Base-by-base conservation (phyloP, 805 yeast species). In the Saccharomycopsis fibuligera region DNA sequence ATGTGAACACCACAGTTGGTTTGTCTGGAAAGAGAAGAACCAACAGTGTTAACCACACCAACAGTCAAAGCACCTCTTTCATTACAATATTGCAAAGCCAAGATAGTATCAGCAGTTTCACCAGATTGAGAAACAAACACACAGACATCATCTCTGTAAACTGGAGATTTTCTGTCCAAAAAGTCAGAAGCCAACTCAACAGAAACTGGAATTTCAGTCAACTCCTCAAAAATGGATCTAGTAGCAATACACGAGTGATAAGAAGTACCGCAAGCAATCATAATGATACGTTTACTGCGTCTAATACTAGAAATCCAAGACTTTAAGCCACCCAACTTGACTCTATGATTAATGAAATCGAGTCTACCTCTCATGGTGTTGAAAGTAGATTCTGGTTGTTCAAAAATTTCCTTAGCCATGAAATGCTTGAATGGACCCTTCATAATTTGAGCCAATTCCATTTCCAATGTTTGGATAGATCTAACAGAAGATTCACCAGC, bases 191-290 rank as follows among this genome's bases (percentile, higher is more conserved):
- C 96, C 61, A 90, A 76, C 65, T 90, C 97, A 35, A 90, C 95
- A 39, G 86, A 71, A 5, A 89, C 96, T 5, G 97, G 97, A 53
- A 89, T 85, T 63, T 91, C 98, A 29, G 96, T 88, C 61, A 93
- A 75, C 65, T 93, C 99, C 69, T 93, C 99, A 64, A 93, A 90
- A 56, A 89, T 83, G 14, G 96, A 86, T 68, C 99, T 81, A 21
- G 96, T 91, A 19, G 99, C 99, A 64, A 93, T 70, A 73, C 99
- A 93, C 16, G 99, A 93, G 69, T 93, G 99, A 65, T 90, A 93
- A 0, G 99, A 93, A 5, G 99, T 93, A 72, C 99, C 99, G 72
- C 99, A 93, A 1, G 99, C 99, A 70, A 93, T 86, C 98, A 93
- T 93, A 52, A 90, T 86, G 60, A 93, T 77, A 68, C 99, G 81